Percentiles rank a stretch among this genome's conserved stretches.
These are phyloP conservation scores for Prunus yedoensis DNA, from an alignment of 331 rosid species.

Conservation along the genomic window DNA sequence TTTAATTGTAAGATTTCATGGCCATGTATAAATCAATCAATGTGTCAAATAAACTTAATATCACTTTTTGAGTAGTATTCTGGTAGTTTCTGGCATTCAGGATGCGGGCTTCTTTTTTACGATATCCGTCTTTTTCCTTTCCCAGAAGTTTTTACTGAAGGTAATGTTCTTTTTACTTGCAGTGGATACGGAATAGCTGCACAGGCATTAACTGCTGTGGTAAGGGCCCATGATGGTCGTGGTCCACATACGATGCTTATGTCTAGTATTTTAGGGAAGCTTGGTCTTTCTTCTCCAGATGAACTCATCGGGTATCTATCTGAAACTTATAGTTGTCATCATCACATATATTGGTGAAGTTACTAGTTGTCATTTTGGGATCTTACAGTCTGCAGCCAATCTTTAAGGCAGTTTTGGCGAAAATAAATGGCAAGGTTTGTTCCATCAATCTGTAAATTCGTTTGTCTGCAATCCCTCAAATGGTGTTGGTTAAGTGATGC, in stretches of 20 bases:
- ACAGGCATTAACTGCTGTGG: conserved; percentile 79
- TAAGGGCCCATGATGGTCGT: conserved; percentile 86
- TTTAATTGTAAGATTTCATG: not conserved
- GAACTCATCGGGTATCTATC: conserved; percentile 81
- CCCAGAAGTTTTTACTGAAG: conserved; percentile 25
- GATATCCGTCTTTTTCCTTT: not conserved
- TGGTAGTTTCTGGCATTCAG: not conserved
- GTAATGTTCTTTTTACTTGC: conserved; percentile 35
- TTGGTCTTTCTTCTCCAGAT: conserved; percentile 76
- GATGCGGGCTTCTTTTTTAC: not conserved
- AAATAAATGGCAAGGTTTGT: conserved; percentile 13
- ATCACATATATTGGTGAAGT: conserved; percentile 17
- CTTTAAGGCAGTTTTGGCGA: conserved; percentile 7
- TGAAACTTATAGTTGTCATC: conserved; percentile 15
- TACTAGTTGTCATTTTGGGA: conserved; percentile 22
- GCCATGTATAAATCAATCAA: not conserved
- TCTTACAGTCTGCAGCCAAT: conserved; percentile 21
- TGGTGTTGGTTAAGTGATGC: conserved; percentile 4
- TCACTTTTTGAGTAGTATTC: not conserved
- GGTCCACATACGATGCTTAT: conserved; percentile 74
- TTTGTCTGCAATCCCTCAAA: conserved; percentile 5
- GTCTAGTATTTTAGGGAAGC: conserved; percentile 50
- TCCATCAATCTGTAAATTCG: not conserved
- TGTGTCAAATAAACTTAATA: not conserved
- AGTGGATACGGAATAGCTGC: conserved; percentile 98